Percentiles rank a stretch among this genome's conserved stretches.
Conservation (phyloP, 2,329 filamentous ascomycete species). For the Fusarium longipes region DNA sequence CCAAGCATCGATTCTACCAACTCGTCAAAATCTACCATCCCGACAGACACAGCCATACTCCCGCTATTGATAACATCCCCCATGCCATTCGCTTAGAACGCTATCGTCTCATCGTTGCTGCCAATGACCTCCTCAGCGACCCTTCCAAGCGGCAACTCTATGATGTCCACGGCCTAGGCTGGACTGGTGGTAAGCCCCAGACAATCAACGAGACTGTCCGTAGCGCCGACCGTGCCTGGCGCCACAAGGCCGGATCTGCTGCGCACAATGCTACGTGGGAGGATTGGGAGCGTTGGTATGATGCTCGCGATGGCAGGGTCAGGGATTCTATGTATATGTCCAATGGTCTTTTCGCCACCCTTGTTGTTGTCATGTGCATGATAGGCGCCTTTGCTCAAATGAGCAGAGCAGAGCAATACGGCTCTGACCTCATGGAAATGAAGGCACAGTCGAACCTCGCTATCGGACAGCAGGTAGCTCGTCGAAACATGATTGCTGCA, state of each 20-base stretch:
- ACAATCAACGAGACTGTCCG: constrained; percentile 55
- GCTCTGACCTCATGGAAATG: constrained; percentile 72
- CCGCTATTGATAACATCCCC: constrained; percentile 50
- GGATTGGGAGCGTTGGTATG: constrained; percentile 89
- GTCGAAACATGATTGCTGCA: constrained; percentile 64
- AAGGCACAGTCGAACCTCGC: constrained; percentile 73
- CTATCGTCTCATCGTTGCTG: constrained; percentile 88
- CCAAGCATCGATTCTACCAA: constrained; percentile 86
- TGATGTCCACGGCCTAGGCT: constrained; percentile 84
- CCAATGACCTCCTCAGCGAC: constrained; percentile 88
- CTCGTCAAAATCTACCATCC: constrained; percentile 97
- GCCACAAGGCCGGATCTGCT: constrained; percentile 59
- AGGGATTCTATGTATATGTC: constrained; percentile 73
- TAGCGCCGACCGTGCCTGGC: constrained; percentile 61
- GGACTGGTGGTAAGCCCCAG: constrained; percentile 71
- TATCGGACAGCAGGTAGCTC: constrained; percentile 69
- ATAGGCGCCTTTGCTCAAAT: constrained; percentile 79
- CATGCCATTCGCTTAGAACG: constrained; percentile 79
- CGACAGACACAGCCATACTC: constrained; percentile 66
- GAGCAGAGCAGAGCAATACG: constrained; percentile 72
- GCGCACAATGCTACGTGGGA: constrained; percentile 93
- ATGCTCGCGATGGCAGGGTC: constrained; percentile 59
- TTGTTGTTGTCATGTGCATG: constrained; percentile 77
- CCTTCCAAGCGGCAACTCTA: constrained; percentile 82
- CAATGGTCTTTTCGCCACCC: constrained; percentile 77